phyloP scores from a whole-genome alignment of 73 alveolate genomes.

The Effrenium voratum region DNA sequence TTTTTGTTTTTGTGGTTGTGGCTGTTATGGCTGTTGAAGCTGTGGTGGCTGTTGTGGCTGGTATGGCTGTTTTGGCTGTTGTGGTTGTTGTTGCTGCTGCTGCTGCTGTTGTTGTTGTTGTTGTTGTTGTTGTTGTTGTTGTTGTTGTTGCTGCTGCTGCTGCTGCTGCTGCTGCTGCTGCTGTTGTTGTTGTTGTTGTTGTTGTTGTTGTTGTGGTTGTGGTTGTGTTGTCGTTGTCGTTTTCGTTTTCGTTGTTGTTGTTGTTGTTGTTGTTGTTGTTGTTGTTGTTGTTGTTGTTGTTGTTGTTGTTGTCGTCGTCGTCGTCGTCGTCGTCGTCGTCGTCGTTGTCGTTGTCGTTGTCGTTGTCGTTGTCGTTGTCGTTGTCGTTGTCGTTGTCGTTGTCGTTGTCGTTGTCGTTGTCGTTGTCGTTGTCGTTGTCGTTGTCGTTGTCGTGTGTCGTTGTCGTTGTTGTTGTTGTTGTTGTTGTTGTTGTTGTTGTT shows the following conservation, averaged over 20 bases:
- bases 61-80: not conserved
- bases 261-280: not conserved
- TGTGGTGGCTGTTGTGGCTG: slow-evolving; percentile 2
- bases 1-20: not conserved
- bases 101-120: slow-evolving; percentile 28
- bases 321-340: not conserved
- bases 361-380: not conserved
- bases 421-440: not conserved
- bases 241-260: not conserved
- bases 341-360: not conserved
- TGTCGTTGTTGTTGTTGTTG: not conserved
- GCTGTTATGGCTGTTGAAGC: not conserved
- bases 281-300: not conserved
- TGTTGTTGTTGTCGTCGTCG: not conserved
- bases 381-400: not conserved
- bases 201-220: not conserved
- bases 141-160: slow-evolving; percentile 21
- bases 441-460: not conserved
- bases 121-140: slow-evolving; percentile 36
- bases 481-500: not conserved
- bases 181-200: slow-evolving; percentile 30
- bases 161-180: slow-evolving; percentile 6
- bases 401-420: not conserved
- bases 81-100: slow-evolving; percentile 10
- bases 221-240: not conserved